These are phyloP conservation scores for Mycogone perniciosa DNA, from an alignment of 2,329 filamentous ascomycete genomes.

Conservation along the genomic window DNA sequence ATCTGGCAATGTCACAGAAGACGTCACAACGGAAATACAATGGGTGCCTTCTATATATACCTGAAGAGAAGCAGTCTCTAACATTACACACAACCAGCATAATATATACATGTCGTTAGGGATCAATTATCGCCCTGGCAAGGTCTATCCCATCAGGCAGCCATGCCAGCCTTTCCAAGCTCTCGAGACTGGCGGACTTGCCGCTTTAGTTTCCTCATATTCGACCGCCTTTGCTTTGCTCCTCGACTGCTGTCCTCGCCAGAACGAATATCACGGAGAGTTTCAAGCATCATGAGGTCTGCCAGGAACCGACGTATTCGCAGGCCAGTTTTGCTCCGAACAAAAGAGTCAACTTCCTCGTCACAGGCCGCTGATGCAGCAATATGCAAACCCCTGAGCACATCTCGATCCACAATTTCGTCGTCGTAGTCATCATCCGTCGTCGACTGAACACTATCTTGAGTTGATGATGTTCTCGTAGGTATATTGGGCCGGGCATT, in stretches of 20 bases:
- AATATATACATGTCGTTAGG: neutral
- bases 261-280: slow-evolving; percentile 29
- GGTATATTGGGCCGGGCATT: slow-evolving; percentile 30
- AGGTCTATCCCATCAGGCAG: neutral
- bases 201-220: slow-evolving; percentile 31
- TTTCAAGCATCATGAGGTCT: slow-evolving; percentile 46
- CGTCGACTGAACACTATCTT: slow-evolving; percentile 16
- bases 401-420: slow-evolving; percentile 35
- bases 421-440: slow-evolving; percentile 25
- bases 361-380: slow-evolving; percentile 52
- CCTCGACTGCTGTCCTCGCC: slow-evolving; percentile 21
- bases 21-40: no score
- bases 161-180: slow-evolving; percentile 12
- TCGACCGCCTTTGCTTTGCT: slow-evolving; percentile 23
- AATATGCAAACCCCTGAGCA: slow-evolving; percentile 49
- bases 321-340: slow-evolving; percentile 45
- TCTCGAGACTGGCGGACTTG: slow-evolving; percentile 30
- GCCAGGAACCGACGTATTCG: slow-evolving; percentile 49
- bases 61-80: neutral
- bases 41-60: no score
- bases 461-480: slow-evolving; percentile 30
- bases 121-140: neutral
- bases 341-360: slow-evolving; percentile 45
- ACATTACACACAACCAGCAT: neutral
- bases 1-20: no score